Conservation (phyloP, 257 asterid species). For the Penstemon newberryi region DNA sequence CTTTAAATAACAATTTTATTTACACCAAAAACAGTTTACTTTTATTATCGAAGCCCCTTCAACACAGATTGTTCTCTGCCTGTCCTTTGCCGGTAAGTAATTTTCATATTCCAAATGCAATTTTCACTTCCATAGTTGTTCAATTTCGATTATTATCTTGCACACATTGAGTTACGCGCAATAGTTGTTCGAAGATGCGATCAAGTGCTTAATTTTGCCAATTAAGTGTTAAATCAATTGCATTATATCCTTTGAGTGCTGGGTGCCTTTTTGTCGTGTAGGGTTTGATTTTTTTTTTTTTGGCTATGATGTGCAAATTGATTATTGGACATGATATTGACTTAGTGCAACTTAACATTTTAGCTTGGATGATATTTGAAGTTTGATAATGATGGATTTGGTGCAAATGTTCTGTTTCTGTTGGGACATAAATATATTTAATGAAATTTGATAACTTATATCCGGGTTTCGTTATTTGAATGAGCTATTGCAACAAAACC, state of each 20-base stretch:
- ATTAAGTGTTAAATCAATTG: neutral
- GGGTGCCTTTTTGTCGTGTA: neutral
- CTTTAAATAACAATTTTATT: too few species aligned
- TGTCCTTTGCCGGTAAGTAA: too few species aligned
- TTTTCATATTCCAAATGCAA: neutral
- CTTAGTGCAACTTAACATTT: neutral
- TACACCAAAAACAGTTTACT: too few species aligned
- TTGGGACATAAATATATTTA: neutral
- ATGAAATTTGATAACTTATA: too few species aligned
- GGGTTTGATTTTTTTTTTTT: neutral
- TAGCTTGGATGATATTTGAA: neutral
- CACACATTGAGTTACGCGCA: neutral
- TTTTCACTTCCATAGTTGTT: neutral
- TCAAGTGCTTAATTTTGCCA: neutral
- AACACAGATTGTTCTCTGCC: too few species aligned
- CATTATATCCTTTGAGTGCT: neutral
- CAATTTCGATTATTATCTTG: neutral
- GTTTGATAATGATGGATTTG: neutral
- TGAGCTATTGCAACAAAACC: constrained; percentile 4
- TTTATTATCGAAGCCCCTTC: too few species aligned
- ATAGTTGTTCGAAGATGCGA: constrained; percentile 8
- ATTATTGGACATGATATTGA: neutral
- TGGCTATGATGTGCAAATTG: neutral
- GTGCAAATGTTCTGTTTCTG: neutral
- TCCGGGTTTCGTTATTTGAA: neutral